Base-by-base conservation (phyloP, 2,329 filamentous ascomycete species). In the Fusarium sp. region DNA sequence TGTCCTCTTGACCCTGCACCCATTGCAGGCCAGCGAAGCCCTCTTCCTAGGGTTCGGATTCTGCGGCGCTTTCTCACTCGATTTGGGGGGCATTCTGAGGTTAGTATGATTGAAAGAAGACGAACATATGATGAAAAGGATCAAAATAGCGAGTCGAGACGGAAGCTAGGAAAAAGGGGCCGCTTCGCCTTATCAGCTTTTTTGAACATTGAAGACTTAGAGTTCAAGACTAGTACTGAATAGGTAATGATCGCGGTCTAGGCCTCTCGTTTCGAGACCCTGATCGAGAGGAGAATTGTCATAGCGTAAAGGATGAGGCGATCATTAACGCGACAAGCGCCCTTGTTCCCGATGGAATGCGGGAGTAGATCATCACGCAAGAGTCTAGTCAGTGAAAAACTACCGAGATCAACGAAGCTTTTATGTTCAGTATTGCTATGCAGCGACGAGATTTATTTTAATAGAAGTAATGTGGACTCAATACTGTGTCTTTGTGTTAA, bases 11-110 rank as follows among this genome's bases (percentile, higher is more conserved):
- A 42, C 34, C 3, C 58, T n/a, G 5, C 58, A 61, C 1, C 58
- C 58, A 9, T 61, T 61, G 7, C 58, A 61, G 27, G 58, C 58
- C 13, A 61, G n/a, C 1, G 58, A 61, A n/a, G 58, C 58, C 43
- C 58, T 47, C 37, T 61, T 61, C 27, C 58, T 49, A 2, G 55
- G 58, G 18, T 61, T 61, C 7, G 45, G 45, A 7, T 45, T 45
- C n/a, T 18, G 21, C 6, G 21, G 5, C 18, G 21, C 12, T 25
- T 45, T 14, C 4, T 45, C 13, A 30, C 18, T 14, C 3, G 45
- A 20, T 1, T 27, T 47, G 11, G n/a, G 25, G 12, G n/a, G 14
- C 23, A 16, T 23, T 11, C 25, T 7, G 14, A 11, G 5, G 8
- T 25, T 13, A 16, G 42, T 14, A 45, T 16, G 13, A 23, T 7